phyloP scores from a whole-genome alignment of 352 stramenopile species.

The Plasmopara viticola region DNA sequence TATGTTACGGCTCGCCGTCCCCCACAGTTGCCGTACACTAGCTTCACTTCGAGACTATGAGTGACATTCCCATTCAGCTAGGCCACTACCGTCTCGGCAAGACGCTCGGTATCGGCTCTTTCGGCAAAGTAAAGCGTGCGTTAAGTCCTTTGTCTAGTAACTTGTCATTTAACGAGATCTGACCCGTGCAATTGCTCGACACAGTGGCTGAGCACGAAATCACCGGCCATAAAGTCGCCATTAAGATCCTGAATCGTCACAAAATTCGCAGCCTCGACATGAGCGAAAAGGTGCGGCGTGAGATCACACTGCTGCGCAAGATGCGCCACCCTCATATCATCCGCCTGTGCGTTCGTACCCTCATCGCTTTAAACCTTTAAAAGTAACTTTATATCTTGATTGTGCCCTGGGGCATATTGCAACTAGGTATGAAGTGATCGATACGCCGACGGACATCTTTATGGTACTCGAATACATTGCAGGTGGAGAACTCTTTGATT shows the following conservation, averaged over 20 bases:
- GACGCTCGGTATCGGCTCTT: slow-evolving; percentile 98
- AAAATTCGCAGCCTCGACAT: slow-evolving; percentile 99
- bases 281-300: slow-evolving; percentile 98
- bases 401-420: no score
- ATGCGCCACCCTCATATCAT: slow-evolving; percentile 99
- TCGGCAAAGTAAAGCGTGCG: slow-evolving; percentile 97
- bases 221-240: slow-evolving; percentile 98
- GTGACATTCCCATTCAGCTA: slow-evolving; percentile 91
- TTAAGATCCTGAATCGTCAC: slow-evolving; percentile 99
- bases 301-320: slow-evolving; percentile 98
- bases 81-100: slow-evolving; percentile 98
- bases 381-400: no score
- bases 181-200: background rate
- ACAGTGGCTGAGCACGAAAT: slow-evolving; percentile 96
- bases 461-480: slow-evolving; percentile 93
- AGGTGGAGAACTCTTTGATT: slow-evolving; percentile 96
- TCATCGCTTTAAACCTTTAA: background rate
- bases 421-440: slow-evolving; percentile 94
- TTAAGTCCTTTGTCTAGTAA: background rate
- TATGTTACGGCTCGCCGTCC: background rate
- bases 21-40: no score
- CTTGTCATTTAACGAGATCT: slow-evolving; percentile 1
- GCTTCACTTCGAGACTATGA: slow-evolving; percentile 30
- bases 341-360: slow-evolving; percentile 80
- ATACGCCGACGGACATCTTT: slow-evolving; percentile 98